These are phyloP conservation scores for Ophiocordyceps camponoti-leonardi DNA, from an alignment of 2,329 filamentous ascomycete species.

Conservation along the genomic window DNA sequence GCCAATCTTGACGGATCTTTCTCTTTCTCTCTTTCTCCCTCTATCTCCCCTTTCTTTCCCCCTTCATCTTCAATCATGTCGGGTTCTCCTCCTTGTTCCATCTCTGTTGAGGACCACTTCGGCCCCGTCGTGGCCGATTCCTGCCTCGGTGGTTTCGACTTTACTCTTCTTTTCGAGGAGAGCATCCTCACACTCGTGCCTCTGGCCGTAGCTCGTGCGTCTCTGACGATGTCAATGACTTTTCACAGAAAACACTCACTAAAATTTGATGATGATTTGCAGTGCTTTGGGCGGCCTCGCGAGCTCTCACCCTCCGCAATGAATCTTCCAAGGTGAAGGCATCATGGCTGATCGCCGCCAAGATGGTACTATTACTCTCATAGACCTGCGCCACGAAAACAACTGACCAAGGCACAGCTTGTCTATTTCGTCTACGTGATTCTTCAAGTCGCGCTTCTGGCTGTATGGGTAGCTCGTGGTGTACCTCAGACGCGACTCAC, in stretches of 20 bases:
- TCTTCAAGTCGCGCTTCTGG: slow-evolving; percentile 5
- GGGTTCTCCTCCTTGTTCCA: slow-evolving; percentile 1
- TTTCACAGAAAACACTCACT: not conserved
- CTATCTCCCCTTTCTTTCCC: no score
- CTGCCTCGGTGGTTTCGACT: slow-evolving; percentile 12
- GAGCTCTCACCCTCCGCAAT: slow-evolving; percentile 1
- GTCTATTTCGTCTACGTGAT: slow-evolving; percentile 2
- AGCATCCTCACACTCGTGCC: slow-evolving; percentile 8
- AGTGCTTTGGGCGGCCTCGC: not conserved
- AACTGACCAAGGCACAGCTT: not conserved
- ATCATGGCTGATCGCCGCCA: slow-evolving; percentile 4
- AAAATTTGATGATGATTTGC: not conserved
- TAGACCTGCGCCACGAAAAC: not conserved
- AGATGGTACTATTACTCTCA: slow-evolving; percentile 4
- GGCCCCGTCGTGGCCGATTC: slow-evolving; percentile 5
- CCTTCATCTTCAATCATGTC: not conserved
- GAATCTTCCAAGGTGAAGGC: slow-evolving; percentile 2
- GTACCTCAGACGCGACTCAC: slow-evolving; percentile 5
- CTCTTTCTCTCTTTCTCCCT: not conserved
- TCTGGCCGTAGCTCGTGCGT: slow-evolving; percentile 5
- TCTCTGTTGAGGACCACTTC: slow-evolving; percentile 4
- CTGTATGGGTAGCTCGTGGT: slow-evolving; percentile 5
- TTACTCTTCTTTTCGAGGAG: slow-evolving; percentile 12
- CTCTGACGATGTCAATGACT: not conserved
- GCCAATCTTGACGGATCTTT: no score